A percentile compares a stretch with the other conserved stretches of the same genome.
These are phyloP conservation scores for Mycena venus DNA, from an alignment of 768 basidiomycete species.

Conservation along the genomic window DNA sequence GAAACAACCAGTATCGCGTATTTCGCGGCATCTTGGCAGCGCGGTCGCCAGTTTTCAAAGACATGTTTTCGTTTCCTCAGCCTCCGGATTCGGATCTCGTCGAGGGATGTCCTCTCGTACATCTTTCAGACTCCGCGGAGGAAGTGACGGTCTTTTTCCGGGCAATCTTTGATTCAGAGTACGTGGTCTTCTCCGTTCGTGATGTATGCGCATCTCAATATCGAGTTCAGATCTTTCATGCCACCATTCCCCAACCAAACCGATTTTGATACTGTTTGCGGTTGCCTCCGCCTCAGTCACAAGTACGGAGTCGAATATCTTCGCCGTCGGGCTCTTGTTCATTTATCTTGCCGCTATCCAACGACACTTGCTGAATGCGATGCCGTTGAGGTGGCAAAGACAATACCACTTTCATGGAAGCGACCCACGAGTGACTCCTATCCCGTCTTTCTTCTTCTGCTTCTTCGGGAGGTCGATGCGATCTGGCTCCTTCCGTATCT, in stretches of 20 bases:
- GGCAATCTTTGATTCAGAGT: conserved; percentile 16
- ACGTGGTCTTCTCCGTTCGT: not conserved
- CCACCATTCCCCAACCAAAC: conserved; percentile 20
- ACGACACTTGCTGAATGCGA: conserved; percentile 1
- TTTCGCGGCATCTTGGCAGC: conserved; percentile 23
- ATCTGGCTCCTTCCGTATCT: conserved; percentile 6
- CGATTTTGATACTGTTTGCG: not conserved
- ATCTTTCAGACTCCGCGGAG: not conserved
- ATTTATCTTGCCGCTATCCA: not conserved
- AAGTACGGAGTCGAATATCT: conserved; percentile 18
- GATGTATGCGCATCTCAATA: not conserved
- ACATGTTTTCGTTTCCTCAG: conserved; percentile 36
- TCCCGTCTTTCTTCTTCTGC: not conserved
- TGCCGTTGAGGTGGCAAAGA: too few relatives aligned
- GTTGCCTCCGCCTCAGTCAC: conserved; percentile 21
- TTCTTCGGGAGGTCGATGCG: conserved; percentile 9
- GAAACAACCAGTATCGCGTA: conserved; percentile 15
- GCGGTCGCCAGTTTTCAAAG: conserved; percentile 35
- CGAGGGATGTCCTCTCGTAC: conserved; percentile 24
- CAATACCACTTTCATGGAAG: not conserved
- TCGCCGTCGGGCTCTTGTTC: conserved; percentile 12
- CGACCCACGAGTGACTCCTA: not conserved
- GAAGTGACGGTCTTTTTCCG: conserved; percentile 17
- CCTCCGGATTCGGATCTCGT: conserved; percentile 16
- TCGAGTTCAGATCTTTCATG: conserved; percentile 8